phyloP scores from a whole-genome alignment of 2,329 filamentous ascomycete species.

The Ceratocystis lukuohia region DNA sequence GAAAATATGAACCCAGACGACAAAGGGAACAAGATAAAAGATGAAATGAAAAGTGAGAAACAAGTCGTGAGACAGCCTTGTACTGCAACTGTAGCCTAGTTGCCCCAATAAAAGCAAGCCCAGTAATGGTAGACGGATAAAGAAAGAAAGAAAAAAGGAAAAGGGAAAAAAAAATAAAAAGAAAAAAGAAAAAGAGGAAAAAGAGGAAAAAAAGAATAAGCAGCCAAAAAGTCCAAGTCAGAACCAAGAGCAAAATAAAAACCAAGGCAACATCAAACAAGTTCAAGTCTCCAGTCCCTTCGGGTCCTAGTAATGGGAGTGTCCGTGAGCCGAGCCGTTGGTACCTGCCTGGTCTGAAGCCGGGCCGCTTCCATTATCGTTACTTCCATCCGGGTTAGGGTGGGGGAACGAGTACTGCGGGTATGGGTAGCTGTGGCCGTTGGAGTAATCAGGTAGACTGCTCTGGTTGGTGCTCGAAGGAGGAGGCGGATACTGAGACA shows the following conservation, averaged over 20 bases:
- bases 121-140: slow-evolving; percentile 3
- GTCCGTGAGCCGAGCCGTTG: slow-evolving; percentile 48
- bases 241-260: not conserved
- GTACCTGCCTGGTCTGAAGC: slow-evolving; percentile 36
- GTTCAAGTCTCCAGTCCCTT: not conserved
- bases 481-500: slow-evolving; percentile 12
- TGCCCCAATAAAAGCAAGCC: not conserved
- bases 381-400: not conserved
- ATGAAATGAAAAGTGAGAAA: slow-evolving; percentile 9
- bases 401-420: slow-evolving; percentile 27
- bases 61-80: slow-evolving; percentile 6
- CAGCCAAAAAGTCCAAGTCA: not conserved
- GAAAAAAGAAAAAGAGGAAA: not conserved
- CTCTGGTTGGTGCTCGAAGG: slow-evolving; percentile 36
- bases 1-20: not conserved
- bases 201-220: no score
- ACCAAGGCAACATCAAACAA: not conserved
- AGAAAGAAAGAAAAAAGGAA: not conserved
- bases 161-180: not conserved
- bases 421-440: slow-evolving; percentile 42
- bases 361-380: not conserved
- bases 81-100: not conserved
- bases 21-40: slow-evolving; percentile 5
- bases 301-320: slow-evolving; percentile 1
- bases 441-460: slow-evolving; percentile 38